Evolutionary conservation across 2,329 filamentous ascomycete species (phyloP), one percentile per base, ranked within the genome.

Genomic region (Arthrobotrys conoides): DNA sequence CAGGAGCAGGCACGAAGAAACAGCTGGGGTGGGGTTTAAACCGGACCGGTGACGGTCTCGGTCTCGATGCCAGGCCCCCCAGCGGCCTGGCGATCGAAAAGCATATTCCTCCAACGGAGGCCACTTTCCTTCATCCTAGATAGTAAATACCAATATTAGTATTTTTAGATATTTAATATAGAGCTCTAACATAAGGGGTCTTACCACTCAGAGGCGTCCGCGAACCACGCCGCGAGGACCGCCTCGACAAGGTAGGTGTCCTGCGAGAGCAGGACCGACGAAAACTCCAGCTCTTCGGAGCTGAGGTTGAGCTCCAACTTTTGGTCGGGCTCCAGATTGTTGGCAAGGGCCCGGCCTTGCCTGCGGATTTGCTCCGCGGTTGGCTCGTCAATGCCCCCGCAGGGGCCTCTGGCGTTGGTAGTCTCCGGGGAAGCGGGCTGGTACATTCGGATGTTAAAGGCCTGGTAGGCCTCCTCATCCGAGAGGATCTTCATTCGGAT

Each of bases 161-260:
- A 53, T n/a, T n/a, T n/a, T 65, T 24, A n/a, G 44, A 30, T 24
- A 48, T 12, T 55, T 8, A 55, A 9, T 53, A 8, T 2, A 33
- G 10, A 10, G 1, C 4, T 51, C 6, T 20, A 24, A 22, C n/a
- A n/a, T n/a, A 24, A 33, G n/a, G 30, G n/a, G n/a, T 33, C 63
- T 44, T 75, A 78, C 75, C 68, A 78, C n/a, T 68, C 46, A 5
- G 38, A 30, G 30, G 75, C 46, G 24, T 78, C 63, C 2, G 63
- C 41, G 33, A 78, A 72, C 75, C 75, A 78, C 5, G 61, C 75
- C 2, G 75, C 75, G 10, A 78, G 20, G 14, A 72, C 48, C 5
- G 68, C 53, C 22, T 78, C 75, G 18, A 78, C 75, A 18, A 69
- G 36, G 22, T 64, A 78, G 0, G 55, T 14, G 68, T 78, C 75